Base-by-base conservation (phyloP, 495 filamentous ascomycete genomes). In the Neurospora intermedia region DNA sequence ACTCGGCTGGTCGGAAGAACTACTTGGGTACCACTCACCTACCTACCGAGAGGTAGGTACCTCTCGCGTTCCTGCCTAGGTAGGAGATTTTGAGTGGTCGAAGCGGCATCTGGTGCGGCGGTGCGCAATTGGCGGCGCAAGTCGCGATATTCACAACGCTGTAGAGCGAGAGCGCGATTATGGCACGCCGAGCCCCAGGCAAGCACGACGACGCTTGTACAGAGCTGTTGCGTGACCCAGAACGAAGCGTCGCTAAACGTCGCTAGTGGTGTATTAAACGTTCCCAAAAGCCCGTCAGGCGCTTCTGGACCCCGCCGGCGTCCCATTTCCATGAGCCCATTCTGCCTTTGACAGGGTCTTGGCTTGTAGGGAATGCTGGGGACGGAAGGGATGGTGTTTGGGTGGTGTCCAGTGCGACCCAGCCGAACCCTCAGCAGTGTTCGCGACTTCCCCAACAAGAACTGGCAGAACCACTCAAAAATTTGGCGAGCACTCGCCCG, bases 361-460 rank as follows among this genome's bases (percentile, higher is more conserved):
- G 27, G 54, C 54, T 35, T 66, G 54, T 27, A 66, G 54, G 54
- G 27, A 18, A 66, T 66, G 54, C 54, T 72, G 43, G 70, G 70
- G 70, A 72, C 31, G 39, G 70, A 35, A 40, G 20, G 69, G 69
- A 77, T 80, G 77, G 79, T 78, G 75, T 72, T 54, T 62, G 43
- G 73, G 59, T 35, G 35, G 35, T 38, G 35, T 38, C 35, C 43
- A 48, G 48, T 27, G 66, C 71, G 48, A 72, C 69, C 73, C 54
- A 15, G 31, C 54, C 54, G 27, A 66, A 66, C 54, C 35, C 54
- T 31, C 54, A 66, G 54, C 54, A 41, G 71, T 69, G 76, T 75
- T 73, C 71, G 70, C 76, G 70, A 74, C 72, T 79, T 77, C 80
- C 80, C 80, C 79, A 82, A 81, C 79, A 82, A 80, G 77, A 81